Conservation (phyloP, 2,329 filamentous ascomycete genomes). For the Pseudogymnoascus pannorum region DNA sequence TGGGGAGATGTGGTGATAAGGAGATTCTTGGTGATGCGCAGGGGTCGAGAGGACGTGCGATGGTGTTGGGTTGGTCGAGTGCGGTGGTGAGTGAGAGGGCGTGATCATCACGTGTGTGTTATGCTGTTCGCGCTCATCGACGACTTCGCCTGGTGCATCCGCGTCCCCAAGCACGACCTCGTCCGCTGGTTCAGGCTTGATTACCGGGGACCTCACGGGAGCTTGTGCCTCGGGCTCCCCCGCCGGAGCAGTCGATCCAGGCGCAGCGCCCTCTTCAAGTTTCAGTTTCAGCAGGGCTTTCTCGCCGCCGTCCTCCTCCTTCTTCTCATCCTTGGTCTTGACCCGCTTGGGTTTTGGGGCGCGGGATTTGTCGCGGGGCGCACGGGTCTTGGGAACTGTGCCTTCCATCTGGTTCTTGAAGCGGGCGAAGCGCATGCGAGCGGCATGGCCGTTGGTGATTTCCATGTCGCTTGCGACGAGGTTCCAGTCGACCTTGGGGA, state of each 20-base stretch:
- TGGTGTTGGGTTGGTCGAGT: neutral
- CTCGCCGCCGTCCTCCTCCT: slow-evolving; percentile 3
- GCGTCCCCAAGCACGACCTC: neutral
- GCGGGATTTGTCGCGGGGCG: slow-evolving; percentile 13
- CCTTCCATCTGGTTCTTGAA: slow-evolving; percentile 47
- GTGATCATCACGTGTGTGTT: neutral
- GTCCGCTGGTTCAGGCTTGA: neutral
- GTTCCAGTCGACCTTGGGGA: slow-evolving; percentile 45
- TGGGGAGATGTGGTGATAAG: neutral
- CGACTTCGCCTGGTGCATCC: neutral
- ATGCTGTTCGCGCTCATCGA: neutral
- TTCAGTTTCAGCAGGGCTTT: slow-evolving; percentile 1
- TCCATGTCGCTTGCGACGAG: slow-evolving; percentile 40
- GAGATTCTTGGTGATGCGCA: neutral
- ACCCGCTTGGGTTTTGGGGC: neutral
- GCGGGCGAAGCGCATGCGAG: slow-evolving; percentile 48
- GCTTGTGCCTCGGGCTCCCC: neutral
- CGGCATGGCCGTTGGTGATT: slow-evolving; percentile 49
- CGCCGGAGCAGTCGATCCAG: no score
- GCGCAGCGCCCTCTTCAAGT: neutral
- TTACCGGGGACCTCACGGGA: neutral
- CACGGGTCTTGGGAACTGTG: slow-evolving; percentile 19
- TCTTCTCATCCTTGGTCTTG: slow-evolving; percentile 8
- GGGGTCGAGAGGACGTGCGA: neutral
- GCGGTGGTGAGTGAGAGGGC: neutral